A percentile compares a stretch with the other conserved stretches of the same genome.
phyloP scores from a whole-genome alignment of 2,329 filamentous ascomycete species.

The Arthrobotrys pseudoclavata region DNA sequence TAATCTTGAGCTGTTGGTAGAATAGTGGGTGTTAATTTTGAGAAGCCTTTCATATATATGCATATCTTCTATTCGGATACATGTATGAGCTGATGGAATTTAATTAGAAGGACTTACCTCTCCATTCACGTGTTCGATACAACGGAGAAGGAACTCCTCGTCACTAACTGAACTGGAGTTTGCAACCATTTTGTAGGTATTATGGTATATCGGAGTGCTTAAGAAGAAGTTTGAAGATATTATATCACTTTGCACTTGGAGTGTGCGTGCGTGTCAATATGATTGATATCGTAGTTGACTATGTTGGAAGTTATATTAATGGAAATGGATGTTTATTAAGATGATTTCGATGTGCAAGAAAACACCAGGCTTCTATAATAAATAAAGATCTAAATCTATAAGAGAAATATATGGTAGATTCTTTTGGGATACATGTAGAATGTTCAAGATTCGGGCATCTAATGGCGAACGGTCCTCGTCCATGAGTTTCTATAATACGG shows the following conservation, averaged over 20 bases:
- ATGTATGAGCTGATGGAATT: neutral
- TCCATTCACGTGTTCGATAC: conserved; percentile 25
- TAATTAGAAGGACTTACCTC: conserved; percentile 5
- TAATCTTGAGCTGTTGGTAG: conserved; percentile 35
- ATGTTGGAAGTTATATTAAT: neutral
- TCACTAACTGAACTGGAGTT: neutral
- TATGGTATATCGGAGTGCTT: neutral
- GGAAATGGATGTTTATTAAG: neutral
- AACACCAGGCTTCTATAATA: neutral
- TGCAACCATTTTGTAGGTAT: conserved; percentile 10
- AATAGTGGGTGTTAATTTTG: neutral
- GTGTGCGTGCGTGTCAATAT: neutral
- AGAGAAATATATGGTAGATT: neutral
- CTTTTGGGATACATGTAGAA: neutral
- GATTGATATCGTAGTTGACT: neutral
- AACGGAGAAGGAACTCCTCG: conserved; percentile 42
- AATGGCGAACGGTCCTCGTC: neutral
- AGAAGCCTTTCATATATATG: neutral
- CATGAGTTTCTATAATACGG: conserved; percentile 1
- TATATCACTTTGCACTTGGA: neutral
- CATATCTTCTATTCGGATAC: neutral
- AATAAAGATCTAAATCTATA: too few relatives aligned
- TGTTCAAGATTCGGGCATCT: conserved; percentile 17
- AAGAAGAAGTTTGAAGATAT: neutral
- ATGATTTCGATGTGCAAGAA: neutral